Conservation (phyloP, 495 filamentous ascomycete species). For the Xylaria venustula region DNA sequence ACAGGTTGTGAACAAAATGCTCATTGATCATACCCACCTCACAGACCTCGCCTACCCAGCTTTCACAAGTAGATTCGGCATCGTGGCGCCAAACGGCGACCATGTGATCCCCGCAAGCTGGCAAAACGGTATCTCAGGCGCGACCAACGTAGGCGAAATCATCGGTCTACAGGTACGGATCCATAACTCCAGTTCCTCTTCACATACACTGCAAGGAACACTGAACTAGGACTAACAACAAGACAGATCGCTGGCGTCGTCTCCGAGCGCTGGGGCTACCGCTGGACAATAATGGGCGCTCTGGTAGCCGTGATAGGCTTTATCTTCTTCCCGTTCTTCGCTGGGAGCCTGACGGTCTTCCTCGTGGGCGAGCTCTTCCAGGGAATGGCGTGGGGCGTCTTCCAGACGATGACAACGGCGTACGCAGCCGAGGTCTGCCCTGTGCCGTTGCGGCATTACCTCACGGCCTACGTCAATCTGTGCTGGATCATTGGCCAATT, state of each 20-base stretch:
- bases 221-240: too few relatives aligned
- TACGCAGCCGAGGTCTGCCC: slow-evolving; percentile 62
- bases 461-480: slow-evolving; percentile 66
- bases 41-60: slow-evolving; percentile 29
- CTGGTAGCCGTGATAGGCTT: slow-evolving; percentile 45
- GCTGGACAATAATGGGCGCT: slow-evolving; percentile 38
- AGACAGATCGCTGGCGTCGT: slow-evolving; percentile 30
- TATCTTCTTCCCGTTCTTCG: slow-evolving; percentile 62
- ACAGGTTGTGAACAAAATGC: too few relatives aligned
- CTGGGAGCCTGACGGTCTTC: slow-evolving; percentile 58
- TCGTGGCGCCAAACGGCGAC: slow-evolving; percentile 22
- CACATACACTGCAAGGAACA: slow-evolving; percentile 22
- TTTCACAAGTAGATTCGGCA: slow-evolving; percentile 28
- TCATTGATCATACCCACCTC: neutral
- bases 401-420: slow-evolving; percentile 50
- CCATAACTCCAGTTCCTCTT: neutral
- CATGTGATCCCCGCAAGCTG: slow-evolving; percentile 35
- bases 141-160: slow-evolving; percentile 42
- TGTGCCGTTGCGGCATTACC: slow-evolving; percentile 58
- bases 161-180: slow-evolving; percentile 31
- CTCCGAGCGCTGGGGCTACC: slow-evolving; percentile 30
- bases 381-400: slow-evolving; percentile 71
- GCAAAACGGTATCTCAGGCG: slow-evolving; percentile 38
- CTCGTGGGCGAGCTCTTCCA: slow-evolving; percentile 66
- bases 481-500: slow-evolving; percentile 70